These are phyloP conservation scores for Trichophyton rubrum DNA, from an alignment of 2,329 filamentous ascomycete genomes.

Conservation along the genomic window DNA sequence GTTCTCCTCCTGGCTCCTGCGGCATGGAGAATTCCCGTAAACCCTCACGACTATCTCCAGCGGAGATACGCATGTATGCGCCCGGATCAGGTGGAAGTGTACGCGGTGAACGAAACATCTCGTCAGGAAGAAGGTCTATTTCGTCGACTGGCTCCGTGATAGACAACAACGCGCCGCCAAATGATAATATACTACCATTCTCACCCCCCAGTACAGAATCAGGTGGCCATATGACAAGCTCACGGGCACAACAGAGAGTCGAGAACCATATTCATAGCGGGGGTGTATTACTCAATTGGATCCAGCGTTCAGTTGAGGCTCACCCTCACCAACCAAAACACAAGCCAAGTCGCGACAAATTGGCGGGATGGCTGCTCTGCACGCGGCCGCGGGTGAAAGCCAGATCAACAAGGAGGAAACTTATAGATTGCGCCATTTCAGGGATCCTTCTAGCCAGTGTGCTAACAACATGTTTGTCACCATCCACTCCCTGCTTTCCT, in stretches of 20 bases:
- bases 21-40: not conserved
- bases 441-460: conserved; percentile 49
- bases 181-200: conserved; percentile 9
- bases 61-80: conserved; percentile 5
- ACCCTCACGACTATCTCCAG: not conserved
- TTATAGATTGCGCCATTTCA: conserved; percentile 52
- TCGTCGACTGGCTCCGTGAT: conserved; percentile 18
- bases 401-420: conserved; percentile 28
- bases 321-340: not conserved
- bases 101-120: not conserved
- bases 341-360: too few species aligned
- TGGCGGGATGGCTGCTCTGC: conserved; percentile 12
- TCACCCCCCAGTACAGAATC: conserved; percentile 2
- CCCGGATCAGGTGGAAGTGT: not conserved
- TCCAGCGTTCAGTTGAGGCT: not conserved
- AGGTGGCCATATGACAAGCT: too few species aligned
- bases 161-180: conserved; percentile 13
- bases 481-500: not conserved
- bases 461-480: conserved; percentile 52
- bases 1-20: not conserved
- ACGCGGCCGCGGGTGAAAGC: conserved; percentile 12
- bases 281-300: not conserved
- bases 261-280: not conserved
- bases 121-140: conserved; percentile 12
- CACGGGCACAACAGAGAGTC: not conserved